A percentile compares a stretch with the other conserved stretches of the same genome.
Evolutionary conservation across 495 filamentous ascomycete species (phyloP).

Genomic region (Penicillium tannophilum): DNA sequence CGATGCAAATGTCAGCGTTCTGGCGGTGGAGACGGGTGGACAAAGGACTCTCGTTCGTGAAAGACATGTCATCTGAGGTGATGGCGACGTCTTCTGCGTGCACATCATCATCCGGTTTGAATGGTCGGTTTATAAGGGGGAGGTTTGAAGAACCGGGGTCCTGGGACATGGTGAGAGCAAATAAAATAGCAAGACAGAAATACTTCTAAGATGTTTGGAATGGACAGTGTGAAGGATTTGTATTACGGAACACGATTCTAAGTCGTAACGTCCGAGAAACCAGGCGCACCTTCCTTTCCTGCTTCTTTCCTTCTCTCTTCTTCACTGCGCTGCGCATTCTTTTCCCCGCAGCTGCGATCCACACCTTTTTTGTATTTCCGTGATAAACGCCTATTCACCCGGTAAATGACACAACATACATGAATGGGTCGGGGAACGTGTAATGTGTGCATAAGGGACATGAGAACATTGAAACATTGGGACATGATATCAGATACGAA

Average conservation of each 20-base stretch:
- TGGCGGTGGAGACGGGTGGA: background rate
- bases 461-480: slow-evolving; percentile 4
- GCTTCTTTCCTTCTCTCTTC: background rate
- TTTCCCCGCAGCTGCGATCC: background rate
- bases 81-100: background rate
- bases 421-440: background rate
- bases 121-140: background rate
- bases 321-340: background rate
- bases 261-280: background rate
- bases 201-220: background rate
- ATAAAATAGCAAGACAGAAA: background rate
- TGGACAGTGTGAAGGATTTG: background rate
- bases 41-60: slow-evolving; percentile 8
- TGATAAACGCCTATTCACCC: slow-evolving; percentile 17
- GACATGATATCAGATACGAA: background rate
- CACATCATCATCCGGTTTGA: background rate
- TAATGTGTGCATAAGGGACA: background rate
- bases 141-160: background rate
- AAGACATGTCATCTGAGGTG: slow-evolving; percentile 8
- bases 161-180: background rate
- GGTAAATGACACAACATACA: slow-evolving; percentile 8
- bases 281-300: background rate
- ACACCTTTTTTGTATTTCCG: slow-evolving; percentile 18
- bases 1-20: background rate
- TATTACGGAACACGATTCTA: background rate